Evolutionary conservation across 2,329 filamentous ascomycete genomes (phyloP).

Genomic region (Cladophialophora chaetospira): DNA sequence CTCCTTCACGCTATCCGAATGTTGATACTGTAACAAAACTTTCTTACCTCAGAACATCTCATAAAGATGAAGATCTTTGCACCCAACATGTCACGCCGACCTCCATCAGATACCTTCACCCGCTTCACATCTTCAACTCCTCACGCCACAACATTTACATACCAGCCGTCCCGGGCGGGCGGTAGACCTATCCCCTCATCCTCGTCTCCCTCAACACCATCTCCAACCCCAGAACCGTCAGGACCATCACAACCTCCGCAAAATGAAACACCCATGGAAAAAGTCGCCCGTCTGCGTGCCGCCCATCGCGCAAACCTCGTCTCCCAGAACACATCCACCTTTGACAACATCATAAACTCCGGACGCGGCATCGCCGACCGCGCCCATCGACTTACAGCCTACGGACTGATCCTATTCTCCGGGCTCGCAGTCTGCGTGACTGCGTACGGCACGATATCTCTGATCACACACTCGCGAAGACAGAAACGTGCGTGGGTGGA

Average conservation of each 20-base stretch:
- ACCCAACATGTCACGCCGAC: conserved; percentile 40
- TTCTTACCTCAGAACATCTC: background rate
- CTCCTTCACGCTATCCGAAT: background rate
- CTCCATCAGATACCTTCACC: conserved; percentile 48
- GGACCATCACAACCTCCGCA: conserved; percentile 20
- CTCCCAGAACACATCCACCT: conserved; percentile 58
- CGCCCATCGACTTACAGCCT: conserved; percentile 62
- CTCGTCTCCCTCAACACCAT: conserved; percentile 17
- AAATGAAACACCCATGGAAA: conserved; percentile 67
- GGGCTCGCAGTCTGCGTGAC: conserved; percentile 63
- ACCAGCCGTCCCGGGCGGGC: conserved; percentile 34
- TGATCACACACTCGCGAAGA: conserved; percentile 68
- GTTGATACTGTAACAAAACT: background rate
- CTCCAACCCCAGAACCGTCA: conserved; percentile 21
- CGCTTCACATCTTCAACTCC: conserved; percentile 55
- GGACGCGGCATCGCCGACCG: conserved; percentile 62
- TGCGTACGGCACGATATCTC: conserved; percentile 65
- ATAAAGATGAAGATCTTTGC: conserved; percentile 17
- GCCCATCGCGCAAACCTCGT: conserved; percentile 68
- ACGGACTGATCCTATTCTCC: conserved; percentile 60
- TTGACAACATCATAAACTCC: conserved; percentile 57
- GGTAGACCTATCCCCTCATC: conserved; percentile 24
- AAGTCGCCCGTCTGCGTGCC: conserved; percentile 67
- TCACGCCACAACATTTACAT: conserved; percentile 41
- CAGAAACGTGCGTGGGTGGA: conserved; percentile 65